These are phyloP conservation scores for Chaetomium fimeti DNA, from an alignment of 495 filamentous ascomycete species.

Conservation along the genomic window DNA sequence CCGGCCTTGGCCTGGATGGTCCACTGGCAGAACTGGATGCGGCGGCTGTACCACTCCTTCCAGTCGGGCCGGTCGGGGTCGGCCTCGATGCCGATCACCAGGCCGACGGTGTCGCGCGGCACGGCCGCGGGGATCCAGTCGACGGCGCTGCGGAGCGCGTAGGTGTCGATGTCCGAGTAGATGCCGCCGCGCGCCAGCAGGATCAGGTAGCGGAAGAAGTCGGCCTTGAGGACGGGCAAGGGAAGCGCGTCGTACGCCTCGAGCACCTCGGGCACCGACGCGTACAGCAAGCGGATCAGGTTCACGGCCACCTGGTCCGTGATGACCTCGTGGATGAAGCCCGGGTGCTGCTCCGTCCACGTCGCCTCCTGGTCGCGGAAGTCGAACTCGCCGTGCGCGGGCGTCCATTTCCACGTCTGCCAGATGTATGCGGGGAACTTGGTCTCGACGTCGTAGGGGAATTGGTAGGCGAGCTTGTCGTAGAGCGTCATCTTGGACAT, in stretches of 20 bases:
- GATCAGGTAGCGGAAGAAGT: slow-evolving; percentile 97
- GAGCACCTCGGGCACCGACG: slow-evolving; percentile 82
- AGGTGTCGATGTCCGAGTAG: slow-evolving; percentile 95
- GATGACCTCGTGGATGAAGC: slow-evolving; percentile 94
- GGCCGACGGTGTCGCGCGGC: slow-evolving; percentile 70
- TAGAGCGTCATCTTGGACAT: slow-evolving; percentile 63
- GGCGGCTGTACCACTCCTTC: slow-evolving; percentile 90
- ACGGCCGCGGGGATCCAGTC: slow-evolving; percentile 85
- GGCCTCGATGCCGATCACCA: slow-evolving; percentile 93
- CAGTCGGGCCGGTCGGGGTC: slow-evolving; percentile 92
- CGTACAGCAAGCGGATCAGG: slow-evolving; percentile 81
- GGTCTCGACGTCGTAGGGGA: slow-evolving; percentile 80
- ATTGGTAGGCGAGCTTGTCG: slow-evolving; percentile 87
- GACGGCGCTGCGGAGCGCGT: slow-evolving; percentile 73
- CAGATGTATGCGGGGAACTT: slow-evolving; percentile 98
- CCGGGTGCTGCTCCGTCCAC: slow-evolving; percentile 87
- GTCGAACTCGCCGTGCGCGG: slow-evolving; percentile 73
- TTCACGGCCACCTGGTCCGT: slow-evolving; percentile 82
- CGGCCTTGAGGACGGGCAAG: slow-evolving; percentile 86
- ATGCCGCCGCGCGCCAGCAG: slow-evolving; percentile 91
- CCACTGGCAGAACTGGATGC: slow-evolving; percentile 99
- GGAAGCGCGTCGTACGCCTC: slow-evolving; percentile 87
- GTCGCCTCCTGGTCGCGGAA: slow-evolving; percentile 82
- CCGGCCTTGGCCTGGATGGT: slow-evolving; percentile 95
- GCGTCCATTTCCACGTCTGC: slow-evolving; percentile 97